Conservation (phyloP, 192 early-diverging fungal genomes). For the Dimargaris verticillata region DNA sequence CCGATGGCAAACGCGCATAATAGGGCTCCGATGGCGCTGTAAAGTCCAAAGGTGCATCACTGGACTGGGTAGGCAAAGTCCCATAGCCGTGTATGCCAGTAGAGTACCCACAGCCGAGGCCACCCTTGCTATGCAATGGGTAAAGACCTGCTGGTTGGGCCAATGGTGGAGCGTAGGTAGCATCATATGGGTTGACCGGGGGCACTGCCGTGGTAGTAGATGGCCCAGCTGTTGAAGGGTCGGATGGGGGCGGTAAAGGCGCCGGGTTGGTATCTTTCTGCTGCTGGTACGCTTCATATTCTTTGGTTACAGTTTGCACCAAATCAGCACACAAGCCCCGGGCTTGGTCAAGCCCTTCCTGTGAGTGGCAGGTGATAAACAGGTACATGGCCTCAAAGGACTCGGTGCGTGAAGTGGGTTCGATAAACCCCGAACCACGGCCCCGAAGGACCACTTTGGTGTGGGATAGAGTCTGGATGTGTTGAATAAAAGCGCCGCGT, state of each 20-base stretch:
- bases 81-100: too few relatives aligned
- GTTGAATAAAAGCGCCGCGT: conserved; percentile 58
- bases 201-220: neutral
- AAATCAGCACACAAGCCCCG: conserved; percentile 54
- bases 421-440: conserved; percentile 64
- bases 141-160: neutral
- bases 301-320: conserved; percentile 55
- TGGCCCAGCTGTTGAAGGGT: neutral
- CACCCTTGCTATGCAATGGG: neutral
- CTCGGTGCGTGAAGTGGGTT: conserved; percentile 40
- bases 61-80: too few relatives aligned
- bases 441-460: conserved; percentile 71
- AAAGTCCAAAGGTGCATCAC: too few relatives aligned
- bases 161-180: neutral
- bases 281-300: conserved; percentile 41
- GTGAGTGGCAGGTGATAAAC: conserved; percentile 45
- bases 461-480: conserved; percentile 65
- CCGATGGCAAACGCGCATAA: neutral
- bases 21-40: neutral
- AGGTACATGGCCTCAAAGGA: conserved; percentile 66
- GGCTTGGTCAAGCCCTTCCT: conserved; percentile 53
- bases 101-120: neutral
- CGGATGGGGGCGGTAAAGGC: neutral
- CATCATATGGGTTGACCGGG: neutral
- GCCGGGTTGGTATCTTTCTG: neutral